These are phyloP conservation scores for Tulasnella sp. DNA, from an alignment of 768 basidiomycete species.

Conservation along the genomic window DNA sequence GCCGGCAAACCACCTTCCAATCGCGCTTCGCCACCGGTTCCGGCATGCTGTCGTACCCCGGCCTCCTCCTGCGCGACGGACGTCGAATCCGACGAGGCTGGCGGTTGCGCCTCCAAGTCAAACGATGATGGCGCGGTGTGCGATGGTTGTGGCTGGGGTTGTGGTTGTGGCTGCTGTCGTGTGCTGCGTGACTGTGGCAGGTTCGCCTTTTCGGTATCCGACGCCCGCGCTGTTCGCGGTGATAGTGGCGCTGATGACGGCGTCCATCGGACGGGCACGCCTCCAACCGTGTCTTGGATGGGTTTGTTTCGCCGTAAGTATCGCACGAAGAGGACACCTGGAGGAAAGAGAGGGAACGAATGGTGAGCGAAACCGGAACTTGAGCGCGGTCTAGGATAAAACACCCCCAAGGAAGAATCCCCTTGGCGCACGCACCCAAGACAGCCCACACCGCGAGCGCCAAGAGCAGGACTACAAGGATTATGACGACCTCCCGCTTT, in stretches of 20 bases:
- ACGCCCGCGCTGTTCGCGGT: not conserved
- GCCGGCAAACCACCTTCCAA: constrained; percentile 1
- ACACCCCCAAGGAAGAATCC: no score
- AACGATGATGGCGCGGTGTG: not conserved
- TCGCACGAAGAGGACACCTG: constrained; percentile 13
- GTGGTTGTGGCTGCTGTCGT: not conserved
- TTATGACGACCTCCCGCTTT: constrained; percentile 15
- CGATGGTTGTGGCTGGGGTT: not conserved
- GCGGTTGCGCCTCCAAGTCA: not conserved
- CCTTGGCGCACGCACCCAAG: constrained; percentile 13
- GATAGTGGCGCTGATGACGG: not conserved
- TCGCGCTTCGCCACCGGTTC: not conserved
- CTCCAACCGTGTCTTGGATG: constrained; percentile 10
- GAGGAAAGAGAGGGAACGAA: no score
- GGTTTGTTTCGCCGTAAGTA: constrained; percentile 16
- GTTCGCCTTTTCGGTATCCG: not conserved
- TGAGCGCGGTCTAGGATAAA: not conserved
- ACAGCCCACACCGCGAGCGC: constrained; percentile 15
- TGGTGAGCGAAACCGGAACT: no score
- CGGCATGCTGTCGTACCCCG: not conserved
- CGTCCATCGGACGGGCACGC: constrained; percentile 18
- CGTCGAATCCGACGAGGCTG: not conserved
- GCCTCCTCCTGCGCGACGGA: not conserved
- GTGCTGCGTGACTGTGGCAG: not conserved
- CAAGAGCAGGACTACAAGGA: not conserved